Evolutionary conservation across 306 rosid genomes (phyloP).

Genomic region (Luffa acutangula): DNA sequence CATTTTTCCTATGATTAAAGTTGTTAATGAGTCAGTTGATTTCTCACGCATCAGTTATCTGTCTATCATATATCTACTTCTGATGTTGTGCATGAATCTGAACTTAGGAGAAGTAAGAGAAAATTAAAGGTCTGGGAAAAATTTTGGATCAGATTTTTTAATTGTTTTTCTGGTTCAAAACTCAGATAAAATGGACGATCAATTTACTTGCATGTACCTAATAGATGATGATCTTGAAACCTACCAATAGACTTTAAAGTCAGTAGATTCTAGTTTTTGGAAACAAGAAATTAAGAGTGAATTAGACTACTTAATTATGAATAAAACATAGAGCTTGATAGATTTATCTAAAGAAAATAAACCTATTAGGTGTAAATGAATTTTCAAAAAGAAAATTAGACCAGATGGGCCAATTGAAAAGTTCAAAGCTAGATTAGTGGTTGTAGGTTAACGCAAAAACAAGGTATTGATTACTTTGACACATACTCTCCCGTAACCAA

Average conservation of each 20-base stretch:
- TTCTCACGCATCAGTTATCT: not conserved
- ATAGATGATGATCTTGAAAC: no score
- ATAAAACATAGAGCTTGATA: not conserved
- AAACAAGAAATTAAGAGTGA: not conserved
- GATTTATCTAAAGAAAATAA: not conserved
- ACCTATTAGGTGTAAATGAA: not conserved
- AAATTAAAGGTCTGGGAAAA: not conserved
- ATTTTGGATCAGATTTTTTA: not conserved
- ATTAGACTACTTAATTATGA: no score
- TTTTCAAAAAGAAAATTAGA: not conserved
- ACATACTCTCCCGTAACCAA: not conserved
- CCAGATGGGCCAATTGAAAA: not conserved
- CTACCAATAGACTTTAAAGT: not conserved
- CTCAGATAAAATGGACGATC: not conserved
- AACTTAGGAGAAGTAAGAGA: not conserved
- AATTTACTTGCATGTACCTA: no score
- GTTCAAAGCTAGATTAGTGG: not conserved
- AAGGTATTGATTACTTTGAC: not conserved
- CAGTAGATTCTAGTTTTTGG: not conserved
- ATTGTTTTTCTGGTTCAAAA: not conserved
- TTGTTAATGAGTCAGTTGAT: no score
- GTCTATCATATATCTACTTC: rapidly evolving
- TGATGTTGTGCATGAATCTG: not conserved
- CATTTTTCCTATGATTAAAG: not conserved
- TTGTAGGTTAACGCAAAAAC: not conserved